Conservation (phyloP, 495 filamentous ascomycete genomes). For the Penicillium manginii region DNA sequence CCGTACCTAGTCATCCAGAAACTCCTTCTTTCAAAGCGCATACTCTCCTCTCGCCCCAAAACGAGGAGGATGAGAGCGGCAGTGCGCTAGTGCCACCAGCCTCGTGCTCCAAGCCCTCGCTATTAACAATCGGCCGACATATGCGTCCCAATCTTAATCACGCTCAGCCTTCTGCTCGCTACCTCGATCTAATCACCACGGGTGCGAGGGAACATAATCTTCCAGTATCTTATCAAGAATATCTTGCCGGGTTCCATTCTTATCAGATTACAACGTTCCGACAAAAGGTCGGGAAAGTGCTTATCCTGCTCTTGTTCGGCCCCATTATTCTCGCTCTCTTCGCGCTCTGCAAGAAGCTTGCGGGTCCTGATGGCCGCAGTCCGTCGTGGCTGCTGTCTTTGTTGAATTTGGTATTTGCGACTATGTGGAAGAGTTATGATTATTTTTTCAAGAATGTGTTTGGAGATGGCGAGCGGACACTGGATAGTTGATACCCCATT, state of each 20-base stretch:
- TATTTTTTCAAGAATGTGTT: constrained; percentile 64
- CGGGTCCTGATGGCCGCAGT: constrained; percentile 64
- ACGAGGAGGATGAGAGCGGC: constrained; percentile 18
- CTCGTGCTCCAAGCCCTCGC: constrained; percentile 8
- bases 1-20: constrained; percentile 43
- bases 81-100: not conserved
- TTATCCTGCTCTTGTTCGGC: constrained; percentile 63
- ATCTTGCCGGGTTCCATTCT: constrained; percentile 65
- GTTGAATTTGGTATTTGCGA: constrained; percentile 49
- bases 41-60: constrained; percentile 60
- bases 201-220: constrained; percentile 80
- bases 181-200: constrained; percentile 73
- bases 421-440: constrained; percentile 80
- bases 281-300: constrained; percentile 65
- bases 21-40: constrained; percentile 57
- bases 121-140: constrained; percentile 18
- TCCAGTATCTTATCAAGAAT: constrained; percentile 71
- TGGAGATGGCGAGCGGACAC: constrained; percentile 87
- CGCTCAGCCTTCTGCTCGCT: constrained; percentile 82
- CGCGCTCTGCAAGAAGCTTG: constrained; percentile 47
- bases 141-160: constrained; percentile 65
- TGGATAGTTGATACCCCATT: constrained; percentile 28
- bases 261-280: constrained; percentile 68
- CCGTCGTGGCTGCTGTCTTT: constrained; percentile 67
- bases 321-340: constrained; percentile 61